Percentiles rank a stretch among this genome's conserved stretches.
Evolutionary conservation across 129 eudicot genomes (phyloP).

Genomic region (Flaveria trinervia): DNA sequence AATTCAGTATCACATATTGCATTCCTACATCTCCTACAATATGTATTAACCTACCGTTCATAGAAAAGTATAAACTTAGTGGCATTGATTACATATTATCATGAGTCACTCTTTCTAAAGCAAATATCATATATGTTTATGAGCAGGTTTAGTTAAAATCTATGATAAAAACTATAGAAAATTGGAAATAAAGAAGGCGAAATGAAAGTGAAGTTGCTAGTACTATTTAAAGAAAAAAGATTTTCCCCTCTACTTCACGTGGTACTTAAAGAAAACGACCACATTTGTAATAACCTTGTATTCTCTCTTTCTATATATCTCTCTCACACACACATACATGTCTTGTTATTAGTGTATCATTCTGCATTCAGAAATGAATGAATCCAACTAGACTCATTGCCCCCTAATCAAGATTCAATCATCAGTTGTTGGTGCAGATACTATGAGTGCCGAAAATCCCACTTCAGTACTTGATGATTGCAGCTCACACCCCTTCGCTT

Average conservation of each 20-base stretch:
- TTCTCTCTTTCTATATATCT: constrained; percentile 9
- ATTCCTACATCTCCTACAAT: too few relatives aligned
- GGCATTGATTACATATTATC: too few relatives aligned
- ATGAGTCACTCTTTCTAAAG: too few relatives aligned
- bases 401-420: constrained; percentile 1
- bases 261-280: constrained; percentile 36
- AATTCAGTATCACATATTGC: too few relatives aligned
- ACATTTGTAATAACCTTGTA: constrained; percentile 34
- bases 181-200: too few relatives aligned
- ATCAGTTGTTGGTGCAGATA: not conserved
- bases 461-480: constrained; percentile 43
- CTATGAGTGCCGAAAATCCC: constrained; percentile 23
- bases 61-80: too few relatives aligned
- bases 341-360: constrained; percentile 26
- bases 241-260: constrained; percentile 6
- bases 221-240: not conserved
- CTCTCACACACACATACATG: not conserved
- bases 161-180: too few relatives aligned
- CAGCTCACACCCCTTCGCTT: constrained; percentile 36
- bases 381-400: too few relatives aligned
- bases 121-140: too few relatives aligned
- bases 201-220: not conserved
- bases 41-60: too few relatives aligned
- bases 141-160: too few relatives aligned
- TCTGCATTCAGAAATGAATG: not conserved